phyloP scores from a whole-genome alignment of 176 grass and related monocot species.

The Triticum urartu region DNA sequence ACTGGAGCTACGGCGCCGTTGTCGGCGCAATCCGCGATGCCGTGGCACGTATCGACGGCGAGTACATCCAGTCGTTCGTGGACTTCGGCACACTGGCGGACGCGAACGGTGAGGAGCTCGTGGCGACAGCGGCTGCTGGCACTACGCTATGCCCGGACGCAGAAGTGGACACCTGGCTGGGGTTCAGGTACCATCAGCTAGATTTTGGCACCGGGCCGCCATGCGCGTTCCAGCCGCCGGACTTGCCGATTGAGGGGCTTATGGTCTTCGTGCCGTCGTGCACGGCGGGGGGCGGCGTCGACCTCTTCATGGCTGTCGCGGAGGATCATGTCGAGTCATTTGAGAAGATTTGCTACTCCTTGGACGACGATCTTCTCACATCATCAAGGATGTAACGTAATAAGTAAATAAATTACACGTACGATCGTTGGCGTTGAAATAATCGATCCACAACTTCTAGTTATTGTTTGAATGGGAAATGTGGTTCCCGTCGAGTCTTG shows the following conservation, averaged over 20 bases:
- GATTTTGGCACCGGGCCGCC: constrained; percentile 25
- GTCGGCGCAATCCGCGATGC: constrained; percentile 22
- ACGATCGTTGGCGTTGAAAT: too few relatives aligned
- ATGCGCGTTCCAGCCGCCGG: neutral
- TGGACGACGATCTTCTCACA: neutral
- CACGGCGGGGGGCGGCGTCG: neutral
- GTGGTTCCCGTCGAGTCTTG: too few relatives aligned
- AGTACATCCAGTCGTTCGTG: constrained; percentile 39
- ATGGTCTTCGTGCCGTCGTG: neutral
- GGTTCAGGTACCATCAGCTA: constrained; percentile 25
- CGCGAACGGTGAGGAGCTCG: neutral
- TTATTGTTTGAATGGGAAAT: too few relatives aligned
- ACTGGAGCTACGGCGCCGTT: neutral
- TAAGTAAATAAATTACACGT: too few relatives aligned
- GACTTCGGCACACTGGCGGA: constrained; percentile 19
- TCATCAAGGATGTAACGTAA: neutral
- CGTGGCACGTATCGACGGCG: neutral
- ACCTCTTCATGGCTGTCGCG: constrained; percentile 6
- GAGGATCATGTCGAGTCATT: neutral
- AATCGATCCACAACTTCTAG: too few relatives aligned
- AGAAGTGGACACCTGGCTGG: constrained; percentile 38
- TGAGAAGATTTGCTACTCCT: neutral
- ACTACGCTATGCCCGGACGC: constrained; percentile 7
- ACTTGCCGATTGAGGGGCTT: neutral
- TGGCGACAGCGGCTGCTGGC: neutral